Evolutionary conservation across 2,329 filamentous ascomycete species (phyloP).

Genomic region (Epichloe hybrida): DNA sequence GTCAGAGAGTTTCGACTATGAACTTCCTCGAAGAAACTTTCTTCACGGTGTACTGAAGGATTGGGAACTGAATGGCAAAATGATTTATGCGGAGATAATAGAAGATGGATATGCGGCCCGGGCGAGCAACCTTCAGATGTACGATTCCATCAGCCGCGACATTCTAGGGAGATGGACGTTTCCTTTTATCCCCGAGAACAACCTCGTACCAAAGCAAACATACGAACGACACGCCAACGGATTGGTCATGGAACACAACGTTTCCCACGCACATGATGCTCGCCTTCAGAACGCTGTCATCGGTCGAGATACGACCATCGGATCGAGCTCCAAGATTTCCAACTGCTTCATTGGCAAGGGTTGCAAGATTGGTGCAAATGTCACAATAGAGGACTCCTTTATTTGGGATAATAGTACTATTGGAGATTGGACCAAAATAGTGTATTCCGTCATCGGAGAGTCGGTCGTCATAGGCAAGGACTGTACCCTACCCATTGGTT

Average conservation of each 20-base stretch:
- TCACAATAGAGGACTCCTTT: constrained; percentile 64
- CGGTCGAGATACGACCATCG: constrained; percentile 63
- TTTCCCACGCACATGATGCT: constrained; percentile 60
- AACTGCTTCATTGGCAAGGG: constrained; percentile 72
- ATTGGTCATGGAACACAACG: constrained; percentile 66
- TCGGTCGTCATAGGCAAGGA: constrained; percentile 57
- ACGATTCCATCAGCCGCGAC: constrained; percentile 78
- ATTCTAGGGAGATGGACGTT: constrained; percentile 80
- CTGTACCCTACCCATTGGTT: constrained; percentile 56
- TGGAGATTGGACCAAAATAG: constrained; percentile 58
- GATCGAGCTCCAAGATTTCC: constrained; percentile 53
- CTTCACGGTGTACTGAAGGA: constrained; percentile 89
- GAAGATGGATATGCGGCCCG: constrained; percentile 74
- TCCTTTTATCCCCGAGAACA: constrained; percentile 79
- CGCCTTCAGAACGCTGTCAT: constrained; percentile 60
- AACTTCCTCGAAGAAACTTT: constrained; percentile 77
- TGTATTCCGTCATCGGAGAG: constrained; percentile 63
- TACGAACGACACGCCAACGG: constrained; percentile 59
- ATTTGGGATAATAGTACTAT: constrained; percentile 79
- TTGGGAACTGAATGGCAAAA: constrained; percentile 92
- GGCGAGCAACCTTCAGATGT: constrained; percentile 74
- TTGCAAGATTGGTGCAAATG: constrained; percentile 78
- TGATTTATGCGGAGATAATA: constrained; percentile 83
- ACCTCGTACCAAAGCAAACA: constrained; percentile 62
- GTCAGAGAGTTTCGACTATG: constrained; percentile 97